Percentiles rank a stretch among this genome's conserved stretches.
phyloP scores from a whole-genome alignment of 768 basidiomycete genomes.

The Leucocoprinus leucothites region DNA sequence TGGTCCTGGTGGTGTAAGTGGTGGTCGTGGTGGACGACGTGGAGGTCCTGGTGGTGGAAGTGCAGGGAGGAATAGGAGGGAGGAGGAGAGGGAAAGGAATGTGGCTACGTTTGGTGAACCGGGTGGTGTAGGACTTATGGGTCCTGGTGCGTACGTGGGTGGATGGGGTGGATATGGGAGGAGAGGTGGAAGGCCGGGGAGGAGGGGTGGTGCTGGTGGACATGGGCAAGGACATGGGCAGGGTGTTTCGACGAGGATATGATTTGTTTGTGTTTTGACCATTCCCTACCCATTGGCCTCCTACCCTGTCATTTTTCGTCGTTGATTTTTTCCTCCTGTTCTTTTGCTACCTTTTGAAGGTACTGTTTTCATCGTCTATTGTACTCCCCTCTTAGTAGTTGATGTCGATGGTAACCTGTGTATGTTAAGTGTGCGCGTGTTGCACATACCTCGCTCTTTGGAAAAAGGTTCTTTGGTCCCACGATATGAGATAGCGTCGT shows the following conservation, averaged over 20 bases:
- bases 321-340: too few species aligned
- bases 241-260: too few species aligned
- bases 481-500: too few species aligned
- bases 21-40: slow-evolving; percentile 36
- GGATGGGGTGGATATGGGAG: slow-evolving; percentile 73
- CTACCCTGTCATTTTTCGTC: too few species aligned
- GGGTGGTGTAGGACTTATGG: slow-evolving; percentile 73
- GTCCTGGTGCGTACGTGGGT: slow-evolving; percentile 75
- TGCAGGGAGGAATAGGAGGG: slow-evolving; percentile 64
- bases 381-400: too few species aligned
- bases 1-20: slow-evolving; percentile 23
- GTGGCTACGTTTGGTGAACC: slow-evolving; percentile 88
- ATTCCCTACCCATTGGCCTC: neutral
- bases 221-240: too few species aligned
- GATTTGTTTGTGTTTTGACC: neutral
- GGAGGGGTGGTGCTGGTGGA: slow-evolving; percentile 28
- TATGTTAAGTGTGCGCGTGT: too few species aligned
- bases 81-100: slow-evolving; percentile 83
- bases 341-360: too few species aligned
- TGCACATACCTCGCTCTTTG: too few species aligned
- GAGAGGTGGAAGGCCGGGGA: slow-evolving; percentile 35
- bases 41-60: slow-evolving; percentile 42
- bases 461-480: too few species aligned
- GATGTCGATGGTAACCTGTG: too few species aligned
- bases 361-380: too few species aligned